Percentiles rank a stretch among this genome's conserved stretches.
phyloP scores from a whole-genome alignment of 2,329 filamentous ascomycete genomes.

The Monilinia fructigena region DNA sequence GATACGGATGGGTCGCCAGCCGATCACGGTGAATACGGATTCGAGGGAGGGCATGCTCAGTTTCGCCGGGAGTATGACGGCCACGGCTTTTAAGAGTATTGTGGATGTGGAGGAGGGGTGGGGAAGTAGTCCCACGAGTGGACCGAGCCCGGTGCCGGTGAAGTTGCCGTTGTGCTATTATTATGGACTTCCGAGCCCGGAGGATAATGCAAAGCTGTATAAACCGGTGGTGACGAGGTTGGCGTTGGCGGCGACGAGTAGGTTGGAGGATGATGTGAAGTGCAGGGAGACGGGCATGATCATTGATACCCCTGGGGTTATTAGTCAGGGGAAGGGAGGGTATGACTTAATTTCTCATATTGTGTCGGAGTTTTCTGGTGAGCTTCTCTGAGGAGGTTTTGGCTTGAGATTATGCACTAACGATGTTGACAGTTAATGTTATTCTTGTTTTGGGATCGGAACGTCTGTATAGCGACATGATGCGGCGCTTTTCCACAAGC shows the following conservation, averaged over 20 bases:
- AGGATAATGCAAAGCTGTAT: conserved; percentile 72
- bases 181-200: conserved; percentile 71
- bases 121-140: conserved; percentile 87
- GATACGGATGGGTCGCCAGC: conserved; percentile 69
- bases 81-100: conserved; percentile 81
- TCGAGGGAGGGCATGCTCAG: conserved; percentile 76
- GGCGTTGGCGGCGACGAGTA: conserved; percentile 73
- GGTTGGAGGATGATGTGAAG: conserved; percentile 71
- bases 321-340: conserved; percentile 62
- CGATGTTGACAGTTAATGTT: conserved; percentile 59
- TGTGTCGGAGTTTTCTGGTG: conserved; percentile 64
- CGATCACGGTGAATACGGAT: conserved; percentile 81
- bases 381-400: not conserved
- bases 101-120: conserved; percentile 87
- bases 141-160: conserved; percentile 81
- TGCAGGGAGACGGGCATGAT: conserved; percentile 75
- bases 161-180: conserved; percentile 91
- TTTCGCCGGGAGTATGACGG: conserved; percentile 78
- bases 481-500: conserved; percentile 61
- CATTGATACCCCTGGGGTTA: conserved; percentile 76
- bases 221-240: conserved; percentile 72
- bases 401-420: not conserved
- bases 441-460: conserved; percentile 81
- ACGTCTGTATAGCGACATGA: conserved; percentile 71
- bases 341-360: conserved; percentile 82